Conservation (phyloP, 768 basidiomycete genomes). For the Termitomyces sp. region DNA sequence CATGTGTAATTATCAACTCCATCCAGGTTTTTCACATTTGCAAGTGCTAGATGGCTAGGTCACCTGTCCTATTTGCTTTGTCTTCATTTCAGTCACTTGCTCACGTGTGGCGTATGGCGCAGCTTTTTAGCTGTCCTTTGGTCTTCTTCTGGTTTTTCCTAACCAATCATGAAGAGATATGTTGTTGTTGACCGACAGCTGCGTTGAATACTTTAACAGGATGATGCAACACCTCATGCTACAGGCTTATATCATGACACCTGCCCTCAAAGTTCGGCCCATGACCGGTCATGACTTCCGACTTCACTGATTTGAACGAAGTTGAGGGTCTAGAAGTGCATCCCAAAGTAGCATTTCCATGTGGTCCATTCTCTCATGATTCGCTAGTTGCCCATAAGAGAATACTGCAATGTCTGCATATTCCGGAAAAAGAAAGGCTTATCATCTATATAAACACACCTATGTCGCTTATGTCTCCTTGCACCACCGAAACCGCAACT, state of each 20-base stretch:
- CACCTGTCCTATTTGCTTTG: not conserved
- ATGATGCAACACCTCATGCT: not conserved
- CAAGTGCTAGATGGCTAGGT: not conserved
- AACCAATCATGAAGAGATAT: not conserved
- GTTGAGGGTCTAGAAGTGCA: not conserved
- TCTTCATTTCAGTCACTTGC: not conserved
- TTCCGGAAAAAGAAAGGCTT: not conserved
- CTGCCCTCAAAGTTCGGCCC: not conserved
- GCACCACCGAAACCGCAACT: too few relatives aligned
- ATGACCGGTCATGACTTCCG: too few relatives aligned
- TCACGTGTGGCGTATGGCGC: not conserved
- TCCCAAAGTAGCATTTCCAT: not conserved
- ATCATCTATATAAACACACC: not conserved
- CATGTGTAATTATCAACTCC: not conserved
- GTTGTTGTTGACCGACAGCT: not conserved
- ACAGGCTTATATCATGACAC: not conserved
- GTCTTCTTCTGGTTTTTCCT: not conserved
- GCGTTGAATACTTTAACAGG: not conserved
- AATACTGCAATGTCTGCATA: not conserved
- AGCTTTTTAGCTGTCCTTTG: not conserved
- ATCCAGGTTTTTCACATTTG: not conserved
- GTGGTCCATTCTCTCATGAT: not conserved
- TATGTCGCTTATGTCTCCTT: too few relatives aligned
- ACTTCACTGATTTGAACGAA: not conserved
- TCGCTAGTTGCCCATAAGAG: not conserved